Conservation (phyloP, 73 alveolate species). For the Blepharisma japonicum region DNA sequence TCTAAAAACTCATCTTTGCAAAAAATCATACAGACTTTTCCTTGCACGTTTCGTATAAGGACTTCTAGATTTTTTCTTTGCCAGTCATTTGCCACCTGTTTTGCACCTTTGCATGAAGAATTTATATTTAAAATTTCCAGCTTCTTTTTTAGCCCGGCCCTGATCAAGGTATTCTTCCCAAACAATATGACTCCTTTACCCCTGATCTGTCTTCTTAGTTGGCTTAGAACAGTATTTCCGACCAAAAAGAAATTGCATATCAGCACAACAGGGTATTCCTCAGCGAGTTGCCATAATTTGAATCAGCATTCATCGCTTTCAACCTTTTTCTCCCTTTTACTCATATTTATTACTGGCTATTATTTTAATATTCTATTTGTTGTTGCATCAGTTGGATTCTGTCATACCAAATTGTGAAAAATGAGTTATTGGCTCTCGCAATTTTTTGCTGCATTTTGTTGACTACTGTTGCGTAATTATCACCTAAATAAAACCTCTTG, state of each 20-base stretch:
- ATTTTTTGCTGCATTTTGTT: slow-evolving; percentile 16
- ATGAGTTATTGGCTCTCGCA: slow-evolving; percentile 22
- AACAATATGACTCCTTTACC: background rate
- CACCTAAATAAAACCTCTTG: slow-evolving; percentile 14
- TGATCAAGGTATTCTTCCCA: slow-evolving; percentile 11
- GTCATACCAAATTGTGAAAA: slow-evolving; percentile 24
- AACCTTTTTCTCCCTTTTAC: too few relatives aligned
- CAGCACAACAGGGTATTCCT: too few relatives aligned
- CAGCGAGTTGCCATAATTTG: too few relatives aligned
- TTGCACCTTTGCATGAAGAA: too few relatives aligned
- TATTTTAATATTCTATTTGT: slow-evolving; percentile 23
- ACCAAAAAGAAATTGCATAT: too few relatives aligned
- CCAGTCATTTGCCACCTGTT: too few relatives aligned
- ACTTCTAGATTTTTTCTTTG: background rate
- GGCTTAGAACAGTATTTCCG: too few relatives aligned
- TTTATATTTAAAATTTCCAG: background rate
- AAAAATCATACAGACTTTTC: background rate
- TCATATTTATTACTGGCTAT: too few relatives aligned
- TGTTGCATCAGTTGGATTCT: slow-evolving; percentile 27
- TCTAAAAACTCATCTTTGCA: background rate
- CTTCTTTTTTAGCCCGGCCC: slow-evolving; percentile 6
- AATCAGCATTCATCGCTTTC: too few relatives aligned
- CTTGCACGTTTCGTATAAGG: background rate
- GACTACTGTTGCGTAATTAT: background rate
- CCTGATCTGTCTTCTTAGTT: background rate